These are phyloP conservation scores for Gastrolobium bilobum DNA, from an alignment of 306 rosid genomes.

Conservation along the genomic window DNA sequence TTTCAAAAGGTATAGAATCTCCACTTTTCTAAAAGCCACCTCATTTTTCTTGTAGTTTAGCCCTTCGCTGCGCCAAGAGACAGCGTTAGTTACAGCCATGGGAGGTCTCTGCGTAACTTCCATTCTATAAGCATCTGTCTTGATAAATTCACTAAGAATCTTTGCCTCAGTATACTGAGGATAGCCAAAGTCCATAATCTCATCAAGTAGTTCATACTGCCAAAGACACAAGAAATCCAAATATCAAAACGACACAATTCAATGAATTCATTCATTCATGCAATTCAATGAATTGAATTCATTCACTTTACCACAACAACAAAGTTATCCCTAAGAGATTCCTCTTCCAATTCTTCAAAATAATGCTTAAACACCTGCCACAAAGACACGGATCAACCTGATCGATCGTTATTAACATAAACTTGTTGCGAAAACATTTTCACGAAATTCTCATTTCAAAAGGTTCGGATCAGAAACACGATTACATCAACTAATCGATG, in stretches of 20 bases:
- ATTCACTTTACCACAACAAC: conserved; percentile 81
- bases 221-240: conserved; percentile 34
- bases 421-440: not conserved
- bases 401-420: not conserved
- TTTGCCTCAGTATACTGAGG: conserved; percentile 97
- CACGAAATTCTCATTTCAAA: not conserved
- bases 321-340: conserved; percentile 93
- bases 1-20: not conserved
- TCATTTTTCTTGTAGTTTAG: conserved; percentile 92
- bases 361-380: conserved; percentile 89
- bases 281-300: not conserved
- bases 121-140: conserved; percentile 98
- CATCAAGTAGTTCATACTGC: conserved; percentile 86
- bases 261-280: conserved; percentile 15
- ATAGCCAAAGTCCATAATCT: conserved; percentile 97
- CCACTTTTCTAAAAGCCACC: conserved; percentile 54
- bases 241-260: conserved; percentile 16
- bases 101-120: conserved; percentile 98
- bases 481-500: conserved; percentile 86
- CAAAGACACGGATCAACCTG: conserved; percentile 31
- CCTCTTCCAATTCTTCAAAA: conserved; percentile 92
- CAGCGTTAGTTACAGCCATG: conserved; percentile 98
- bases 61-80: conserved; percentile 99
- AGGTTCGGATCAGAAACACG: conserved; percentile 4
- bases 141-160: conserved; percentile 94